Percentiles rank a stretch among this genome's conserved stretches.
Conservation (phyloP, 116 monocot genomes). For the Posidonia oceanica region DNA sequence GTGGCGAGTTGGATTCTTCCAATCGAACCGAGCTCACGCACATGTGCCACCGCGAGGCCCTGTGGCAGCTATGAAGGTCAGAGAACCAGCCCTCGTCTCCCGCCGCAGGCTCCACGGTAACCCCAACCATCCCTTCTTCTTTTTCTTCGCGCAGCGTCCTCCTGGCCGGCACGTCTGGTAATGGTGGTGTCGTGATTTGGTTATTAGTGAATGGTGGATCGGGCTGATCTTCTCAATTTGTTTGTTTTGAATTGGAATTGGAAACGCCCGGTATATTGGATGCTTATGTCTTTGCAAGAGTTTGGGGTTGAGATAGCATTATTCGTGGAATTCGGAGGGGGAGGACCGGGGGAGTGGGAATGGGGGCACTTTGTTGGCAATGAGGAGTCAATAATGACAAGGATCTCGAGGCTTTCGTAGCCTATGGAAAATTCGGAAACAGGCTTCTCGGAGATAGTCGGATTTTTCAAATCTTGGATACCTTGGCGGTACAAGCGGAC, state of each 20-base stretch:
- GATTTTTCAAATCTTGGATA: conserved; percentile 58
- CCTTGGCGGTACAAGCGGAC: conserved; percentile 40
- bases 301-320: background rate
- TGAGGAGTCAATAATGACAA: conserved; percentile 37
- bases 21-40: background rate
- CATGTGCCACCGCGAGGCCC: background rate
- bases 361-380: background rate
- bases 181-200: too few species aligned
- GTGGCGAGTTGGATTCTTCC: background rate
- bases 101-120: background rate
- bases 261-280: background rate
- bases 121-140: conserved; percentile 1
- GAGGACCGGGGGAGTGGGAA: background rate
- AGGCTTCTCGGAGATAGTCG: conserved; percentile 39
- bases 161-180: background rate
- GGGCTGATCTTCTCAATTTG: too few species aligned
- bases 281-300: background rate
- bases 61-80: background rate
- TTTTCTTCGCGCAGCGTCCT: conserved; percentile 9
- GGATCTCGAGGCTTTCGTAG: conserved; percentile 4
- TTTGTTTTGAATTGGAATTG: too few species aligned
- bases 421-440: conserved; percentile 46
- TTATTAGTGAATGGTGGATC: too few species aligned
- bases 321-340: background rate
- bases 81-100: background rate